These are phyloP conservation scores for Aspergillus sergii DNA, from an alignment of 2,329 filamentous ascomycete genomes.

Conservation along the genomic window DNA sequence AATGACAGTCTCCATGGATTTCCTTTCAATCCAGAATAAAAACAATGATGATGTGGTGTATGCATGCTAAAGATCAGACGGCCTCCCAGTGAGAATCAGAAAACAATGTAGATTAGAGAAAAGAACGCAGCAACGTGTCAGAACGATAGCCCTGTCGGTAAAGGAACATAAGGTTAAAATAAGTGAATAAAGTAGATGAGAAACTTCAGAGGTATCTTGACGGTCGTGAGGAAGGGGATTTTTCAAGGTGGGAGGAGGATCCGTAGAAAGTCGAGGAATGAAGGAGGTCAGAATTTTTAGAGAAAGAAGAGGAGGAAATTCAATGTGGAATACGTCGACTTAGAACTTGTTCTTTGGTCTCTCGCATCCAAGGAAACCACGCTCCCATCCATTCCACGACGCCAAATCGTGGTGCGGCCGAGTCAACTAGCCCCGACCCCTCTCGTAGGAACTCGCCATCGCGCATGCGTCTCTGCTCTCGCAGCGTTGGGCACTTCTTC, in stretches of 20 bases:
- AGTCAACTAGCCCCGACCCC: slow-evolving; percentile 28
- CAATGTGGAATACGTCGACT: slow-evolving; percentile 16
- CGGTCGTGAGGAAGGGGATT: slow-evolving; percentile 13
- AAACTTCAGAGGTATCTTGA: slow-evolving; percentile 23
- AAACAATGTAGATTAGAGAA: slow-evolving; percentile 3
- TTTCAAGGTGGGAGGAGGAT: neutral
- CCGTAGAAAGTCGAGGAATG: slow-evolving; percentile 1
- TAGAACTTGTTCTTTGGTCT: slow-evolving; percentile 29
- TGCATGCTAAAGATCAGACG: slow-evolving; percentile 10
- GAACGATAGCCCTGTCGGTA: slow-evolving; percentile 1
- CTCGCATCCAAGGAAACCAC: slow-evolving; percentile 49
- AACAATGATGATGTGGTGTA: slow-evolving; percentile 4
- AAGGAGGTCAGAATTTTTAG: slow-evolving; percentile 4
- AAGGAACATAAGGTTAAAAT: slow-evolving; percentile 5
- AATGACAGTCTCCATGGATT: neutral
- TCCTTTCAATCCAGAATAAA: neutral
- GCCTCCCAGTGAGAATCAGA: slow-evolving; percentile 9
- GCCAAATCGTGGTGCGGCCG: slow-evolving; percentile 39
- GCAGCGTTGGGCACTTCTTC: slow-evolving; percentile 47
- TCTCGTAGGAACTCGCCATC: slow-evolving; percentile 44
- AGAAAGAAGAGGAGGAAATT: slow-evolving; percentile 1
- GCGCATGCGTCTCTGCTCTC: slow-evolving; percentile 44
- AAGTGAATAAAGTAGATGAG: slow-evolving; percentile 16
- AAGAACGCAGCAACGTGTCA: neutral
- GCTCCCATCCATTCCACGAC: slow-evolving; percentile 43